Conservation (phyloP, 768 basidiomycete genomes). For the Galerina sulciceps region DNA sequence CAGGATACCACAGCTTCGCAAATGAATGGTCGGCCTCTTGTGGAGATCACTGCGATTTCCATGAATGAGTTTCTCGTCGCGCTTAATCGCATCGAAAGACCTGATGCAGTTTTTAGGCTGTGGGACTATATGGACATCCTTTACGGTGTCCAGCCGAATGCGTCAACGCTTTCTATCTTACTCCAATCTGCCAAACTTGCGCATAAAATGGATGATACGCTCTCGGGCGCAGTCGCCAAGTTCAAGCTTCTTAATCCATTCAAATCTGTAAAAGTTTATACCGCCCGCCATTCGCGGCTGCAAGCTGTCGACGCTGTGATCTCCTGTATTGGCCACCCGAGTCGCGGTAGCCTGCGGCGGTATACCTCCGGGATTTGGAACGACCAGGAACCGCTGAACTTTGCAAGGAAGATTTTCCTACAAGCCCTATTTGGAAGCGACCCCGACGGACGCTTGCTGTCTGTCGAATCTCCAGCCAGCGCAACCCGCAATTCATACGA, state of each 20-base stretch:
- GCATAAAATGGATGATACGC: constrained; percentile 52
- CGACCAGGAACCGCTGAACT: constrained; percentile 46
- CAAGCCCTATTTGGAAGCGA: constrained; percentile 61
- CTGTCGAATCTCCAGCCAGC: constrained; percentile 39
- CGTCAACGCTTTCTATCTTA: constrained; percentile 59
- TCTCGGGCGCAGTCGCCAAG: constrained; percentile 53
- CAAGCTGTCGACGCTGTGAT: constrained; percentile 32
- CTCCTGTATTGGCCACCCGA: constrained; percentile 29
- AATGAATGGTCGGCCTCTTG: not conserved
- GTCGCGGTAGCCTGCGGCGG: constrained; percentile 20
- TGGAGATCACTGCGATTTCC: constrained; percentile 24
- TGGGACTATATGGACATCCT: constrained; percentile 70
- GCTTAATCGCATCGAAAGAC: constrained; percentile 55
- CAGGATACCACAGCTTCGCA: not conserved
- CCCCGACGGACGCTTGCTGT: constrained; percentile 25
- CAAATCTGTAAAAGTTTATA: constrained; percentile 11
- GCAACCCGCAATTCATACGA: constrained; percentile 32
- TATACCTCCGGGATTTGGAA: constrained; percentile 51
- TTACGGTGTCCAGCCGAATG: constrained; percentile 61
- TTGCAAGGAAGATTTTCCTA: constrained; percentile 56
- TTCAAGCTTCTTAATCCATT: constrained; percentile 43
- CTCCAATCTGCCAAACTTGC: constrained; percentile 64
- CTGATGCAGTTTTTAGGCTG: constrained; percentile 64
- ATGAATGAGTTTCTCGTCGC: constrained; percentile 46
- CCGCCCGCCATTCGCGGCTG: constrained; percentile 12